Percentiles rank a stretch among this genome's conserved stretches.
Conservation (phyloP, 129 eudicot species). For the Erigeron canadensis region DNA sequence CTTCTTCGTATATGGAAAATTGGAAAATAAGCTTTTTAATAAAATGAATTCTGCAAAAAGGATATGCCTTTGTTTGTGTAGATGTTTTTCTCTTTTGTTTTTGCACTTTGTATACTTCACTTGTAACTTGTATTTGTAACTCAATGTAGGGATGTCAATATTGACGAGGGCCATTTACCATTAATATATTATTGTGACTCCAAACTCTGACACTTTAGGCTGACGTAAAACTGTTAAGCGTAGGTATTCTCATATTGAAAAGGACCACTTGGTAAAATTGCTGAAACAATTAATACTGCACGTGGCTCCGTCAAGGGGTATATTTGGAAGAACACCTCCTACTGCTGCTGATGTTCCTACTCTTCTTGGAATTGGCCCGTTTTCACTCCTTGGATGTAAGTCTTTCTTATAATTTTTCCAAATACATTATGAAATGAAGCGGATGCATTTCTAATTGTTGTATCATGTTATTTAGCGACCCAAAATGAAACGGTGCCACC, state of each 20-base stretch:
- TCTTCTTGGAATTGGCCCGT: constrained; percentile 78
- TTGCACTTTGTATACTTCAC: no score
- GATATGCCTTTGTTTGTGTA: not conserved
- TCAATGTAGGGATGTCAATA: not conserved
- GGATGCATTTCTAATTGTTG: constrained; percentile 5
- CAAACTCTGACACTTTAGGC: constrained; percentile 2
- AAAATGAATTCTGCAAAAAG: not conserved
- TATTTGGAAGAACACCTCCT: constrained; percentile 56
- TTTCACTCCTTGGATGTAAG: constrained; percentile 78
- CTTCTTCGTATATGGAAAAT: constrained; percentile 6
- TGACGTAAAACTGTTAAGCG: constrained; percentile 19
- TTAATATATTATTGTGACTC: not conserved
- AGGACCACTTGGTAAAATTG: constrained; percentile 87
- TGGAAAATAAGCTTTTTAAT: constrained; percentile 6
- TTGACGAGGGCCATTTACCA: not conserved
- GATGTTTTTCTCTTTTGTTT: no score
- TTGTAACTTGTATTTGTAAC: not conserved
- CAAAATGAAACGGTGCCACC: constrained; percentile 43
- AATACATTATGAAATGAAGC: not conserved
- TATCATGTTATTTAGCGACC: constrained; percentile 43
- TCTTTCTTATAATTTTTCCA: constrained; percentile 14
- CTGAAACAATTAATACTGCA: constrained; percentile 71
- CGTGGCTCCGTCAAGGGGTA: constrained; percentile 51
- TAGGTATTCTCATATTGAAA: constrained; percentile 86
- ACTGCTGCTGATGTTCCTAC: constrained; percentile 98